Base-by-base conservation (phyloP, 2,329 filamentous ascomycete species). In the Peltaster fructicola region DNA sequence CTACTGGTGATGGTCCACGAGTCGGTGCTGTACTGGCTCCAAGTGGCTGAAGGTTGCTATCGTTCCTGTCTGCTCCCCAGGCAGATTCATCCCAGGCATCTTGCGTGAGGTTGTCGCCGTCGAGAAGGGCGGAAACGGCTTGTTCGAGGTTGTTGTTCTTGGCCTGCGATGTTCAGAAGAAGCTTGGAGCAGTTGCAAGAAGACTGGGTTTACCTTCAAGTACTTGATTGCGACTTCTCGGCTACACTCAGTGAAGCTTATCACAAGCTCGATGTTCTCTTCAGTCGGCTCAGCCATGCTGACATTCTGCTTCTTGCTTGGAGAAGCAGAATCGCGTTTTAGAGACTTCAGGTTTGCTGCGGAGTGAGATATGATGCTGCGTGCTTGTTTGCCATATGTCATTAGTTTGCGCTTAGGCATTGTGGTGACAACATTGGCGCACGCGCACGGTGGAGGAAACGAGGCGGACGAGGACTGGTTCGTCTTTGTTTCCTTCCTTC, bases 1-100 rank as follows among this genome's bases (percentile, higher is more conserved):
- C 29, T 8, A 38, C 38, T 8, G 43, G 42, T 9, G 40, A 41
- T 8, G 36, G 36, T 10, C 40, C 40, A 20, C 46, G 35, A 8
- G 43, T 45, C 4, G 43, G 43, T 8, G 44, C 43, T 7, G 41
- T 36, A 20, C 42, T 45, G 8, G 40, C 30, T 6, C 36, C 38
- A 6, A 50, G 32, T 6, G 40, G 38, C 14, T 31, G 40, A n/a
- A 48, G 33, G 17, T 41, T 38, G 14, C 24, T 24, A 5, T 38
- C 30, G 12, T 48, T 42, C 18, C 41, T 33, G 22, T 47, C 47
- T 5, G 36, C 32, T n/a, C 15, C 20, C 18, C 36, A 44, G 13
- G 30, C 26, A 15, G 22, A 26, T 8, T 50, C 46, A 20, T 43
- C 40, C 45, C 46, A 50, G 18, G 46, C 39, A 19, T 37, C 30